Evolutionary conservation across 345 rosid genomes (phyloP).

Genomic region (Arabis alpina): DNA sequence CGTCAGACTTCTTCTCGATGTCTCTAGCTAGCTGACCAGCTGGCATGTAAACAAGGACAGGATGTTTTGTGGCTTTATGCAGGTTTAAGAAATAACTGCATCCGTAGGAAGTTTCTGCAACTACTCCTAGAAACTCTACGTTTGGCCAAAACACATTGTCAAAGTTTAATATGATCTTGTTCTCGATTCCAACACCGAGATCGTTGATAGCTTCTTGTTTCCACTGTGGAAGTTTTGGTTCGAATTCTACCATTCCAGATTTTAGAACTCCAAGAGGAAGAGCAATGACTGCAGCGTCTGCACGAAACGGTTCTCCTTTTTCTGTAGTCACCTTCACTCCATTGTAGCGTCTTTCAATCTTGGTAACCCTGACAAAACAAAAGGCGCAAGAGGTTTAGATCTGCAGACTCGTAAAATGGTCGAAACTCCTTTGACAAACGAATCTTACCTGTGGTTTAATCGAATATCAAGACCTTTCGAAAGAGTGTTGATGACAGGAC

Average conservation of each 20-base stretch:
- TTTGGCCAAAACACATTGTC: slow-evolving; percentile 97
- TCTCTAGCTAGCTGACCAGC: slow-evolving; percentile 97
- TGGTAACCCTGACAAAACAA: slow-evolving; percentile 60
- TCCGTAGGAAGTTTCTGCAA: slow-evolving; percentile 85
- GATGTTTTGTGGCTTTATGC: slow-evolving; percentile 91
- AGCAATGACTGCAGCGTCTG: slow-evolving; percentile 84
- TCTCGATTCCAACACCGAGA: slow-evolving; percentile 95
- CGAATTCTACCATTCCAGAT: slow-evolving; percentile 65
- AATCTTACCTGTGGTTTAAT: slow-evolving; percentile 68
- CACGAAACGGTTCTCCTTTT: slow-evolving; percentile 64
- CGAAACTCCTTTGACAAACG: background rate
- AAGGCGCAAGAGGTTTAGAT: slow-evolving; percentile 22
- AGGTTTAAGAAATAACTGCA: slow-evolving; percentile 97
- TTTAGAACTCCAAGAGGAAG: slow-evolving; percentile 96
- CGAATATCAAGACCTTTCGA: slow-evolving; percentile 95
- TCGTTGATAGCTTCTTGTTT: slow-evolving; percentile 87
- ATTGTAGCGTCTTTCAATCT: slow-evolving; percentile 60
- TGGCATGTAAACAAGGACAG: slow-evolving; percentile 95
- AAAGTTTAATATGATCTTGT: slow-evolving; percentile 82
- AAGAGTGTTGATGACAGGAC: slow-evolving; percentile 93
- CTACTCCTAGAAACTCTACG: slow-evolving; percentile 96
- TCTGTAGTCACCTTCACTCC: slow-evolving; percentile 88
- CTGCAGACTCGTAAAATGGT: background rate
- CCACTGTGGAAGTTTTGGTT: slow-evolving; percentile 92
- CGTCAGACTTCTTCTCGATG: slow-evolving; percentile 94